A percentile compares a stretch with the other conserved stretches of the same genome.
phyloP scores from a whole-genome alignment of 2,329 filamentous ascomycete species.

The Davidsoniella virescens region DNA sequence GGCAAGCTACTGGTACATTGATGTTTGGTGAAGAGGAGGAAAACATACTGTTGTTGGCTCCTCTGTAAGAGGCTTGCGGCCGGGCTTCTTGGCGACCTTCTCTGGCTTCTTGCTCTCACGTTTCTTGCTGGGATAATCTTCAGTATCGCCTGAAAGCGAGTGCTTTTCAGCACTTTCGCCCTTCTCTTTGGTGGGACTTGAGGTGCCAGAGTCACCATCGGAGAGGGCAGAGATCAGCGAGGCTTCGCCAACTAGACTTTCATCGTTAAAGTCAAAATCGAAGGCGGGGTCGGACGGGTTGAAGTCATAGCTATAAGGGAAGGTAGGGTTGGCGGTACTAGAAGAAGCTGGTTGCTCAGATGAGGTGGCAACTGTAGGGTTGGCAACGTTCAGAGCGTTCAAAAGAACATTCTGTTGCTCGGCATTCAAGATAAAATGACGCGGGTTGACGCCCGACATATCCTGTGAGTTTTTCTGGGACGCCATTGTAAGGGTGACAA shows the following conservation, averaged over 20 bases:
- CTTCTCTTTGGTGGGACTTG: not conserved
- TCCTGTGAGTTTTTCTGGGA: slow-evolving; percentile 29
- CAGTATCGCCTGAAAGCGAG: slow-evolving; percentile 52
- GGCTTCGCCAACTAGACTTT: slow-evolving; percentile 40
- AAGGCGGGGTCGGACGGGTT: slow-evolving; percentile 53
- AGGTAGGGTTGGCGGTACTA: slow-evolving; percentile 42
- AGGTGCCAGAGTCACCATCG: slow-evolving; percentile 38
- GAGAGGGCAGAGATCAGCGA: slow-evolving; percentile 43
- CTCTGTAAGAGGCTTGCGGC: slow-evolving; percentile 84
- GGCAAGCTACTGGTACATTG: not conserved
- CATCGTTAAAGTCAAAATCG: slow-evolving; percentile 45
- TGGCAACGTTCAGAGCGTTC: slow-evolving; percentile 50
- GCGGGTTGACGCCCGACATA: slow-evolving; percentile 17
- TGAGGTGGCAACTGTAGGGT: slow-evolving; percentile 20
- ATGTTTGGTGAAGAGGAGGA: slow-evolving; percentile 4
- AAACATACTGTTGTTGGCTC: slow-evolving; percentile 83
- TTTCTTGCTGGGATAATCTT: slow-evolving; percentile 32
- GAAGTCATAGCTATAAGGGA: slow-evolving; percentile 59
- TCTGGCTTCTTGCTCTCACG: slow-evolving; percentile 52
- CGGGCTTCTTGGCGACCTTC: slow-evolving; percentile 86
- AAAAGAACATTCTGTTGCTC: slow-evolving; percentile 63
- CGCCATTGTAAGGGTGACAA: slow-evolving; percentile 26
- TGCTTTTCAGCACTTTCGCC: slow-evolving; percentile 46
- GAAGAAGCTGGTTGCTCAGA: slow-evolving; percentile 27
- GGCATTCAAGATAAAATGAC: slow-evolving; percentile 53